A percentile compares a stretch with the other conserved stretches of the same genome.
Conservation (phyloP, 2,329 filamentous ascomycete genomes). For the Aspergillus pseudonomiae region DNA sequence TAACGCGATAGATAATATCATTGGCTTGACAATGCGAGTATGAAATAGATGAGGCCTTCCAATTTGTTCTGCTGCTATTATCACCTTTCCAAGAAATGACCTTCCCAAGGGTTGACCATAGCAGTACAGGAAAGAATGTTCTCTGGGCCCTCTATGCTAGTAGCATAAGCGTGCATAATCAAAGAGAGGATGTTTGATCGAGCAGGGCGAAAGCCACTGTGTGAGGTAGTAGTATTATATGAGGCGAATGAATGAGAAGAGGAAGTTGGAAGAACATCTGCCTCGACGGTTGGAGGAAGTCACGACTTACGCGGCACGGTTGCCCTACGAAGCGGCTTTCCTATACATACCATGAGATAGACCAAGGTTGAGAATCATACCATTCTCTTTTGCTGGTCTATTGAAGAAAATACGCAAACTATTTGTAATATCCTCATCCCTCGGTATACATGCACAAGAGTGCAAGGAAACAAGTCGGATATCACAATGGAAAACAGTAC, state of each 20-base stretch:
- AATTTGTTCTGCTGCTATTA: neutral
- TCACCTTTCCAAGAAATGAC: neutral
- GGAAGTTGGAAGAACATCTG: neutral
- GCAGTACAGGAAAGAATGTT: neutral
- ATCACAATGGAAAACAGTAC: conserved; percentile 29
- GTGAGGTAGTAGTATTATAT: neutral
- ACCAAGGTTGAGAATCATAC: neutral
- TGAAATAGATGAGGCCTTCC: neutral
- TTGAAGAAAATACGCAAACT: conserved; percentile 18
- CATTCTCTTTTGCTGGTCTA: conserved; percentile 5
- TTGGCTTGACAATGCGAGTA: neutral
- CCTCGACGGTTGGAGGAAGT: neutral
- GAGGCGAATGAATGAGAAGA: neutral
- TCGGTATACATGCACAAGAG: conserved; percentile 30
- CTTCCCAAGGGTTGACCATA: neutral
- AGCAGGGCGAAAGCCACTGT: neutral
- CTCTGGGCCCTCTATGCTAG: neutral
- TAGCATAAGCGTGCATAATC: neutral
- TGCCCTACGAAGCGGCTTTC: neutral
- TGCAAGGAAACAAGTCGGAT: conserved; percentile 41
- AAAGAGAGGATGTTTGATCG: neutral
- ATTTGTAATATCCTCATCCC: conserved; percentile 39
- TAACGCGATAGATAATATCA: neutral
- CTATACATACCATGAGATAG: neutral
- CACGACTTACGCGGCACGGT: neutral